Evolutionary conservation across 2,329 filamentous ascomycete species (phyloP), one percentile per base, ranked within the genome.

Genomic region (Epichloe typhina): DNA sequence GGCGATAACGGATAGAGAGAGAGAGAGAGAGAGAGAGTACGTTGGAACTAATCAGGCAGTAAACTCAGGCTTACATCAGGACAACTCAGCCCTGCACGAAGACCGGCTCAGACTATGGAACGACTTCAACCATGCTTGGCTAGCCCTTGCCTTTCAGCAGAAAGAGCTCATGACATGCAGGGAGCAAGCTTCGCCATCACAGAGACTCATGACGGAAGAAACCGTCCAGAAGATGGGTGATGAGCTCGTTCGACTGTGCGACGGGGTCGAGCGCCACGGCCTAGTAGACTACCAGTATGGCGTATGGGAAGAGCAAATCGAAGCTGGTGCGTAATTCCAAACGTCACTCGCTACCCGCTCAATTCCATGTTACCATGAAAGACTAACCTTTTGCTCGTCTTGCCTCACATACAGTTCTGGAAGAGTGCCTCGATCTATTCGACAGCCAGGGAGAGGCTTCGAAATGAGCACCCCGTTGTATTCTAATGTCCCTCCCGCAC

Each of bases 221-320:
- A 77, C 74, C 23, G 73, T 97, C 46, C 81, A 86, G 59, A 83
- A 82, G 57, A 83, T 97, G 78, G 88, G 87, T 12, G 83, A 84
- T 50, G 85, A 95, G 60, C 69, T 98, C 33, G 77, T 95, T 51
- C 78, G 82, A 47, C 73, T 95, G 47, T 95, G 90, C 64, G 89
- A 97, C 64, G 79, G 79, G 47, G 79, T 97, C 55, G 91, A 97
- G 66, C 83, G 85, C 57, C 84, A 94, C 63, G 93, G 93, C n/a
- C 72, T 98, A 46, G 88, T 98, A 11, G 93, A 98, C 69, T 98
- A 97, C 65, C 86, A 97, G 62, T 94, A 95, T 71, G 93, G 93
- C 8, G 87, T 97, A 26, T 94, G 88, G 80, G 93, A 97, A 68
- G 90, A 97, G 63, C 82, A 87, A 62, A 96, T 97, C 59, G 79